Percentiles rank a stretch among this genome's conserved stretches.
Evolutionary conservation across 257 asterid genomes (phyloP).

Genomic region (Apocynum venetum): DNA sequence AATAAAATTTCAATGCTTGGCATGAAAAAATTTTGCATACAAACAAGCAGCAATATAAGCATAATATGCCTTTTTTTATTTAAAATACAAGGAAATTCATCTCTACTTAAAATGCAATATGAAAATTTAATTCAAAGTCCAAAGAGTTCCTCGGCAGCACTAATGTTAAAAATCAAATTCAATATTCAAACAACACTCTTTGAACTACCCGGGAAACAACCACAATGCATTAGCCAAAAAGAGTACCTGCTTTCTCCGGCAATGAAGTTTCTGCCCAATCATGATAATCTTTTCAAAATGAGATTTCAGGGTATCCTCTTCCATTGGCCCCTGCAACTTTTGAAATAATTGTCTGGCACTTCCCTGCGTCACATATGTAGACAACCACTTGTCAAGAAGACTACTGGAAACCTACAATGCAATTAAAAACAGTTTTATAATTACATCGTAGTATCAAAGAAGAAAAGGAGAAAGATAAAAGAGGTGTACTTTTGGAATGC

Average conservation of each 20-base stretch:
- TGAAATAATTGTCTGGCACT: conserved; percentile 95
- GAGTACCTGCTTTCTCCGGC: conserved; percentile 66
- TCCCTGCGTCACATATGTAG: conserved; percentile 55
- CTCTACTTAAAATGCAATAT: not conserved
- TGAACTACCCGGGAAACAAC: not conserved
- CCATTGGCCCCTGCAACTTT: conserved; percentile 93
- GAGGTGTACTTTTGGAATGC: conserved; percentile 81
- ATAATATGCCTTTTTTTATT: not conserved
- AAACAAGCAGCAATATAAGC: not conserved
- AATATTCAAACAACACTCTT: not conserved
- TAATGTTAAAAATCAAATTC: not conserved
- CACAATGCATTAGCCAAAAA: not conserved
- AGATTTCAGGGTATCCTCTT: conserved; percentile 86
- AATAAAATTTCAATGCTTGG: too few relatives aligned
- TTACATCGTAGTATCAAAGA: not conserved
- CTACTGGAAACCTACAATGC: not conserved
- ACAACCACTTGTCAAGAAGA: conserved; percentile 2
- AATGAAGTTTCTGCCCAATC: conserved; percentile 58
- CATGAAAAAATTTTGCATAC: too few relatives aligned
- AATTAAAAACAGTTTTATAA: not conserved
- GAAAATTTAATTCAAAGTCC: not conserved
- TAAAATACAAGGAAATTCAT: not conserved
- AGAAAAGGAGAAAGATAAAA: conserved; percentile 10
- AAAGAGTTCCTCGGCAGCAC: not conserved
- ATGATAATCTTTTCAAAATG: conserved; percentile 84